These are phyloP conservation scores for Draba incana DNA, from an alignment of 345 rosid genomes.

Conservation along the genomic window DNA sequence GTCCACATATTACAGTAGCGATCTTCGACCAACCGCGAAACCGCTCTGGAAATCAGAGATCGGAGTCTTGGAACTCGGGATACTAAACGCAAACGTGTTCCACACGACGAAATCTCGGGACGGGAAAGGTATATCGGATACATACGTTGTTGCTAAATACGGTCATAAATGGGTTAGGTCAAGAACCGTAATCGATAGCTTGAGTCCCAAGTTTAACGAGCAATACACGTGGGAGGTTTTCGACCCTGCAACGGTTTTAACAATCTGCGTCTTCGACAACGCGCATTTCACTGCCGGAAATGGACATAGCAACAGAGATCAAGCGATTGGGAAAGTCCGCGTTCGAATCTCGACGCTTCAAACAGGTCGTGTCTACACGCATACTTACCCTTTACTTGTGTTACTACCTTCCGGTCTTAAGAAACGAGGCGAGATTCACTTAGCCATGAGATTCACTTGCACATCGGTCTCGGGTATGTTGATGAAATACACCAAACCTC, in stretches of 20 bases:
- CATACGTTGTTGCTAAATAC: conserved; percentile 46
- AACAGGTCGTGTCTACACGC: conserved; percentile 52
- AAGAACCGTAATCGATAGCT: conserved; percentile 33
- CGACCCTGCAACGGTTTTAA: conserved; percentile 43
- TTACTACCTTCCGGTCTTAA: conserved; percentile 50
- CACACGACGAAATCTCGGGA: conserved; percentile 47
- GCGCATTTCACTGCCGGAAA: conserved; percentile 29
- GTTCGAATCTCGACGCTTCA: conserved; percentile 62
- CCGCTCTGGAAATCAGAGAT: conserved; percentile 46
- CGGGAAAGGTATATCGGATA: conserved; percentile 39
- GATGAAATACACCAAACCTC: conserved; percentile 50
- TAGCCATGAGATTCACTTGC: conserved; percentile 56
- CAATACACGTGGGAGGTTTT: conserved; percentile 47
- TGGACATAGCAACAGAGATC: conserved; percentile 39
- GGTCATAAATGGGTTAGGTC: conserved; percentile 46
- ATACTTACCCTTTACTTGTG: conserved; percentile 56
- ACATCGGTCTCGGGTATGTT: conserved; percentile 45
- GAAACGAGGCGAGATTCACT: conserved; percentile 63
- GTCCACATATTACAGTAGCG: conserved; percentile 52
- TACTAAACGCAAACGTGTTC: conserved; percentile 51
- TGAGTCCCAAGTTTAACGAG: conserved; percentile 43
- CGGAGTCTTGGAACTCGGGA: conserved; percentile 59
- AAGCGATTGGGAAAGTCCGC: conserved; percentile 59
- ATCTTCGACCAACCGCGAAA: conserved; percentile 50
- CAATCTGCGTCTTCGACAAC: conserved; percentile 45